Percentiles rank a stretch among this genome's conserved stretches.
Evolutionary conservation across 306 rosid species (phyloP).

Genomic region (Aeschynomene evenia): DNA sequence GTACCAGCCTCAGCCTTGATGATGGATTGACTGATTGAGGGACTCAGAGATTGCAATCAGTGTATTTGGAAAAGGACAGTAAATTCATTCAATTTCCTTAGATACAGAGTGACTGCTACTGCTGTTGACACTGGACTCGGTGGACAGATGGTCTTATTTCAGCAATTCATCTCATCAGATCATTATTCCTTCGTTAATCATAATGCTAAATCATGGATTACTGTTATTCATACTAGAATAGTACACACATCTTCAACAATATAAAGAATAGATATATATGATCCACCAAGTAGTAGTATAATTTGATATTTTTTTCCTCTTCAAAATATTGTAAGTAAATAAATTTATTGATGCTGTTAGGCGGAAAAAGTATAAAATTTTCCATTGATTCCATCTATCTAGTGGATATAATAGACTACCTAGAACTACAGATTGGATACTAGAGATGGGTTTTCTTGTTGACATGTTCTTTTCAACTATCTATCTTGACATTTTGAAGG

Average conservation of each 20-base stretch:
- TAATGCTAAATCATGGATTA: no score
- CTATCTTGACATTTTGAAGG: not conserved
- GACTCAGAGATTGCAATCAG: not conserved
- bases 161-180: not conserved
- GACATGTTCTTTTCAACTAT: not conserved
- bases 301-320: no score
- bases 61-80: constrained; percentile 14
- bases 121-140: not conserved
- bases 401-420: not conserved
- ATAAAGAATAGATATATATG: no score
- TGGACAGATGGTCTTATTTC: not conserved
- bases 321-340: no score
- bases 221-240: no score
- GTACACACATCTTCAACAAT: no score
- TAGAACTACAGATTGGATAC: not conserved
- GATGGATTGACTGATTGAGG: constrained; percentile 6
- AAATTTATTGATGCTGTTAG: no score
- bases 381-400: not conserved
- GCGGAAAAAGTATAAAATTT: not conserved
- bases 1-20: not conserved
- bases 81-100: not conserved
- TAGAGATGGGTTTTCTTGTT: not conserved
- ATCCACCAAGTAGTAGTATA: no score
- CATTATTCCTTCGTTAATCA: not conserved
- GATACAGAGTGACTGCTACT: not conserved